Evolutionary conservation across 1,139 yeast species (phyloP).

Genomic region (Meyerozyma sp.): DNA sequence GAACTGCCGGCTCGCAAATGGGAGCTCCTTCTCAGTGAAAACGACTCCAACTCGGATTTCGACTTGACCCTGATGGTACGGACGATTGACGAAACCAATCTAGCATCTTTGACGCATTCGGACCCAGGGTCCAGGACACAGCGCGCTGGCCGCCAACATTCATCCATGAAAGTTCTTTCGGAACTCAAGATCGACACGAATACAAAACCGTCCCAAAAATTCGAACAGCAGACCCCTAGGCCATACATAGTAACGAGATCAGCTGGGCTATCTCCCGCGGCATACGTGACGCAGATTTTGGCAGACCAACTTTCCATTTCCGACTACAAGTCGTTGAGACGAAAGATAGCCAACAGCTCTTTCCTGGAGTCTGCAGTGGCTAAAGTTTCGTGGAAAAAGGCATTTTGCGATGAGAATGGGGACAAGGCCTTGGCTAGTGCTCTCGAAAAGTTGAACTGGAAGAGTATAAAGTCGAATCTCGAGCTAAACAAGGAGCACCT

Average conservation of each 20-base stretch:
- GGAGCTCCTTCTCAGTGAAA: conserved; percentile 41
- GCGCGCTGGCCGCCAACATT: background rate
- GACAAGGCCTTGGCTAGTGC: conserved; percentile 8
- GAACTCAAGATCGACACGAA: conserved; percentile 3
- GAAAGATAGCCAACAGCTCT: conserved; percentile 1
- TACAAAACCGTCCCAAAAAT: conserved; percentile 3
- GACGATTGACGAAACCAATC: background rate
- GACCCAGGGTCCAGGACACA: background rate
- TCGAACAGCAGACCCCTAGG: background rate
- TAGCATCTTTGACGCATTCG: background rate
- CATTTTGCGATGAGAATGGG: conserved; percentile 11
- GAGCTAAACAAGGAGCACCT: conserved; percentile 38
- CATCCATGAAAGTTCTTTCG: background rate
- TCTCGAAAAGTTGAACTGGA: conserved; percentile 13
- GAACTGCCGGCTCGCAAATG: conserved; percentile 37
- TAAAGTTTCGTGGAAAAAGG: conserved; percentile 8
- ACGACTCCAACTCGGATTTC: conserved; percentile 33
- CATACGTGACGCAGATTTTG: conserved; percentile 11
- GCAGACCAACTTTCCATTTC: conserved; percentile 8
- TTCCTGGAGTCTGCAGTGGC: conserved; percentile 9
- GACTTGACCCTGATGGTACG: conserved; percentile 20
- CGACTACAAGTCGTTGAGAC: conserved; percentile 10
- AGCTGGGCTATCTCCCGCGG: conserved; percentile 6
- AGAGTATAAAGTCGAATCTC: conserved; percentile 24
- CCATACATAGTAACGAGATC: background rate